Evolutionary conservation across 1,284 basidiomycete species (phyloP).

Genomic region (Macrocystidia cucumis): DNA sequence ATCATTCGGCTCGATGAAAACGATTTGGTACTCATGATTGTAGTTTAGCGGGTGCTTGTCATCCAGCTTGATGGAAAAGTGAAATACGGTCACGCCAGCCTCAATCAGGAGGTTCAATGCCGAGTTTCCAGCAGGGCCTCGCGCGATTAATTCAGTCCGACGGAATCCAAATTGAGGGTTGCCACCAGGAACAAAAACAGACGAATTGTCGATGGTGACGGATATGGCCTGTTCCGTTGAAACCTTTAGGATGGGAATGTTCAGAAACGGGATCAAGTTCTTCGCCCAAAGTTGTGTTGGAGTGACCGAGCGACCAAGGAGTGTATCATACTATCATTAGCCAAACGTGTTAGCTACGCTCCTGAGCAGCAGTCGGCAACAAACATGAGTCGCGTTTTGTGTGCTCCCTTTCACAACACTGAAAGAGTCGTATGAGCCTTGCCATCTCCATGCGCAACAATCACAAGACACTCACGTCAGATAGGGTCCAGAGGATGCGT

Average conservation of each 20-base stretch:
- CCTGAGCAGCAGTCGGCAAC: too few relatives aligned
- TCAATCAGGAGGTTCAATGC: conserved; percentile 34
- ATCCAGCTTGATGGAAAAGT: conserved; percentile 46
- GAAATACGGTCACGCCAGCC: conserved; percentile 38
- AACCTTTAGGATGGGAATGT: conserved; percentile 11
- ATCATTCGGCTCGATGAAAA: conserved; percentile 54
- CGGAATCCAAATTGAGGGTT: conserved; percentile 46
- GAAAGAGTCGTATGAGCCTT: not conserved
- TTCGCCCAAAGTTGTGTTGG: conserved; percentile 45
- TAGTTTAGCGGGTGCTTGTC: conserved; percentile 36
- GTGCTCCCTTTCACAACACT: conserved; percentile 44
- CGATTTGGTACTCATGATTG: conserved; percentile 52
- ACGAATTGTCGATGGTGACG: conserved; percentile 48
- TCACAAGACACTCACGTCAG: conserved; percentile 33
- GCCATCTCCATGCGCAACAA: not conserved
- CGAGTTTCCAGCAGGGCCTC: conserved; percentile 28
- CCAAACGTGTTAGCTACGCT: not conserved
- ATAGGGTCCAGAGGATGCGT: conserved; percentile 40
- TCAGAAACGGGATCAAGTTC: conserved; percentile 11
- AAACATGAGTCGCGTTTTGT: conserved; percentile 37
- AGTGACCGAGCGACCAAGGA: conserved; percentile 26
- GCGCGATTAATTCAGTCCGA: conserved; percentile 50
- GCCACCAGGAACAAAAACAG: conserved; percentile 49
- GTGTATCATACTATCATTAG: conserved; percentile 34
- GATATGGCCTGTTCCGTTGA: conserved; percentile 39